phyloP scores from a whole-genome alignment of 2,329 filamentous ascomycete species.

The Polytolypa hystricis region DNA sequence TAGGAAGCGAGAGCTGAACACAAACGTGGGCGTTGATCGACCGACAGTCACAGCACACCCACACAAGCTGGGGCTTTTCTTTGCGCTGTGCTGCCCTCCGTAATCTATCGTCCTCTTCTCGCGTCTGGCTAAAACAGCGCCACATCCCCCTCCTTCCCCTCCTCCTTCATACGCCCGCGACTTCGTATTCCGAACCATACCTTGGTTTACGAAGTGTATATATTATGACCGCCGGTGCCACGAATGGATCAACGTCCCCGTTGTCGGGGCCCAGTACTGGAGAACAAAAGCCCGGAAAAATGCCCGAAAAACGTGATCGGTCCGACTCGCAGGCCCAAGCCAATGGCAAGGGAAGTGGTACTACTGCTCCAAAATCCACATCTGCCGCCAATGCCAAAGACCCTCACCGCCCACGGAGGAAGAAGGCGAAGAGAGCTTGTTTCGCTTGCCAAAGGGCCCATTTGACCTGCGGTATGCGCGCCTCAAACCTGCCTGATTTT shows the following conservation, averaged over 20 bases:
- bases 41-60: too few species aligned
- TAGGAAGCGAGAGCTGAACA: conserved; percentile 1
- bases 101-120: too few species aligned
- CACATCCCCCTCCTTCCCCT: not conserved
- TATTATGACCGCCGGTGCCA: conserved; percentile 24
- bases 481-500: conserved; percentile 8
- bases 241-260: conserved; percentile 27
- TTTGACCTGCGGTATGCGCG: conserved; percentile 86
- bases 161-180: not conserved
- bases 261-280: conserved; percentile 26
- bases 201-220: too few species aligned
- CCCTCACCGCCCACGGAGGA: conserved; percentile 74
- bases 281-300: conserved; percentile 28
- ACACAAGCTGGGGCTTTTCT: conserved; percentile 2
- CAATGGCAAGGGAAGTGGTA: conserved; percentile 37
- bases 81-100: not conserved
- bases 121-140: not conserved
- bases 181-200: too few species aligned
- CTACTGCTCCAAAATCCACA: conserved; percentile 48
- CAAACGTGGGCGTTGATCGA: conserved; percentile 14
- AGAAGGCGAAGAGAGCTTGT: conserved; percentile 92
- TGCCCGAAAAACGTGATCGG: conserved; percentile 27
- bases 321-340: conserved; percentile 34
- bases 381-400: conserved; percentile 59
- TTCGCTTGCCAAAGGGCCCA: conserved; percentile 96